A percentile compares a stretch with the other conserved stretches of the same genome.
Evolutionary conservation across 108 stramenopile species (phyloP).

Genomic region (Bacterosira constricta): DNA sequence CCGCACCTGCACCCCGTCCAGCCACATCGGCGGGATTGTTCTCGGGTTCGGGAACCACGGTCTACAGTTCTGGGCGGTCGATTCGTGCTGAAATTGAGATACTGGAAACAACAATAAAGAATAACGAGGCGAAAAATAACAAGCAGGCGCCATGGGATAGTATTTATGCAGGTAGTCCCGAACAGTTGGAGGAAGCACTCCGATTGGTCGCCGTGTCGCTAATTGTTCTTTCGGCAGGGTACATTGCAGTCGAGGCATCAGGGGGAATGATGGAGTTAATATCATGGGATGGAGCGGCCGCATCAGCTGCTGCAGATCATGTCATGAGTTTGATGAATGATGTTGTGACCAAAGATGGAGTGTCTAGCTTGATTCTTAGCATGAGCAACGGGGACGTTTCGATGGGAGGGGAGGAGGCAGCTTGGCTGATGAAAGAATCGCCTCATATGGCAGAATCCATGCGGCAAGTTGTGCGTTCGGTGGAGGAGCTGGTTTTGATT

Average conservation of each 20-base stretch:
- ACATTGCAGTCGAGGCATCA: slow-evolving; percentile 4
- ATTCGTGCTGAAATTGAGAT: slow-evolving; percentile 36
- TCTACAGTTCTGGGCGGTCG: slow-evolving; percentile 36
- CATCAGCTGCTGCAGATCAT: not conserved
- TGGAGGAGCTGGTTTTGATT: slow-evolving; percentile 16
- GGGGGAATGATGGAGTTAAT: not conserved
- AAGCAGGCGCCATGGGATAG: not conserved
- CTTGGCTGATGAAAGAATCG: slow-evolving; percentile 29
- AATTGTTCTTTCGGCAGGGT: not conserved
- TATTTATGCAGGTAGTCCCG: not conserved
- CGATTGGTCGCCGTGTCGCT: slow-evolving; percentile 3
- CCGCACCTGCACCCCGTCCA: slow-evolving; percentile 1
- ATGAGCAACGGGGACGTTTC: slow-evolving; percentile 18
- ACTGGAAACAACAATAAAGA: slow-evolving; percentile 20
- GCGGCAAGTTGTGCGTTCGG: slow-evolving; percentile 23
- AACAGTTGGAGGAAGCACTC: slow-evolving; percentile 10
- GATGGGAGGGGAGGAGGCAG: slow-evolving; percentile 26
- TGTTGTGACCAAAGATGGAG: slow-evolving; percentile 8
- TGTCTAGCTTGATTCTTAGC: slow-evolving; percentile 12
- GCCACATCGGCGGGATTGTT: slow-evolving; percentile 30
- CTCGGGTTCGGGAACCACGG: slow-evolving; percentile 27
- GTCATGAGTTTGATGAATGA: slow-evolving; percentile 13
- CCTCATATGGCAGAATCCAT: not conserved
- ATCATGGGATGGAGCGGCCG: slow-evolving; percentile 10
- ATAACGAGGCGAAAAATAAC: not conserved